These are phyloP conservation scores for Monosporozyma servazzii DNA, from an alignment of 805 yeast genomes.

Conservation along the genomic window DNA sequence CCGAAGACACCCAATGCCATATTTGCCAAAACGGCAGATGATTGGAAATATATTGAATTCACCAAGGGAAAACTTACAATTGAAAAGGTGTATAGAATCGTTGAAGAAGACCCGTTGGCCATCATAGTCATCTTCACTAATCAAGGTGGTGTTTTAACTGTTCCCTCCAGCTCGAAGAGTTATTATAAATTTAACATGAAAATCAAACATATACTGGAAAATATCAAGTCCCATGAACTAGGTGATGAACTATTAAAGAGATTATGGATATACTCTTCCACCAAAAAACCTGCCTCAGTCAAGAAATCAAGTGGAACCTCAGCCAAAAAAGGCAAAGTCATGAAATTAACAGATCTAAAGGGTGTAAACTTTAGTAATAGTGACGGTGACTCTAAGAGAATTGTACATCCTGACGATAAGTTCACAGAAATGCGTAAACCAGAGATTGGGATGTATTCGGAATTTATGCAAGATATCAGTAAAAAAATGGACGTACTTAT, in stretches of 20 bases:
- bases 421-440: conserved; percentile 59
- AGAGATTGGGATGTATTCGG: conserved; percentile 63
- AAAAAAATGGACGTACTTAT: conserved; percentile 1
- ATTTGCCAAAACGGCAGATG: conserved; percentile 50
- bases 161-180: conserved; percentile 26
- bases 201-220: conserved; percentile 32
- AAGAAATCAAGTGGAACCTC: conserved; percentile 2
- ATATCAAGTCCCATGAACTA: conserved; percentile 19
- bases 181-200: conserved; percentile 35
- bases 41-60: conserved; percentile 66
- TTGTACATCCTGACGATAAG: neutral
- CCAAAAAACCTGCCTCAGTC: conserved; percentile 40
- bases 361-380: neutral
- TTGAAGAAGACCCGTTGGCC: conserved; percentile 18
- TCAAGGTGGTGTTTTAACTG: conserved; percentile 52
- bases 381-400: neutral
- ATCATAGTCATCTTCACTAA: conserved; percentile 70
- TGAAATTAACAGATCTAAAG: neutral
- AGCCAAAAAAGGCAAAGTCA: neutral
- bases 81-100: conserved; percentile 12
- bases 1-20: conserved; percentile 43
- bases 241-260: conserved; percentile 20
- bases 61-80: conserved; percentile 13
- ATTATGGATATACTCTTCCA: conserved; percentile 53
- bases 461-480: conserved; percentile 35